Conservation (phyloP, 164 flowering plant species). For the Vitis vinifera region ASM3070453v1 NC_081812.1:20304501-20305000, state of each 20-base stretch:
- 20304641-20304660: background rate
- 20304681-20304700: conserved; percentile 13
- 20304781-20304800: background rate
- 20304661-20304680: background rate
- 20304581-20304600: conserved; percentile 17
- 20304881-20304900: conserved; percentile 73
- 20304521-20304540: conserved; percentile 12
- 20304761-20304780: background rate
- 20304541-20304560: background rate
- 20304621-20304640: conserved; percentile 9
- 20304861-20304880: conserved; percentile 86
- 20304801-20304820: no score
- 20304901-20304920: conserved; percentile 72
- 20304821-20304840: conserved; percentile 4
- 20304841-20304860: conserved; percentile 81
- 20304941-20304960: conserved; percentile 74
- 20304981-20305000: conserved; percentile 57
- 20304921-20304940: conserved; percentile 84
- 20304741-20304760: background rate
- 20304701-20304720: background rate
- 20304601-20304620: conserved; percentile 8
- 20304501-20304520: conserved; percentile 12
- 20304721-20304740: conserved; percentile 2
- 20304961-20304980: conserved; percentile 74
- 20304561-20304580: conserved; percentile 10